Base-by-base conservation (phyloP, 495 filamentous ascomycete species). In the Neurospora discreta region DNA sequence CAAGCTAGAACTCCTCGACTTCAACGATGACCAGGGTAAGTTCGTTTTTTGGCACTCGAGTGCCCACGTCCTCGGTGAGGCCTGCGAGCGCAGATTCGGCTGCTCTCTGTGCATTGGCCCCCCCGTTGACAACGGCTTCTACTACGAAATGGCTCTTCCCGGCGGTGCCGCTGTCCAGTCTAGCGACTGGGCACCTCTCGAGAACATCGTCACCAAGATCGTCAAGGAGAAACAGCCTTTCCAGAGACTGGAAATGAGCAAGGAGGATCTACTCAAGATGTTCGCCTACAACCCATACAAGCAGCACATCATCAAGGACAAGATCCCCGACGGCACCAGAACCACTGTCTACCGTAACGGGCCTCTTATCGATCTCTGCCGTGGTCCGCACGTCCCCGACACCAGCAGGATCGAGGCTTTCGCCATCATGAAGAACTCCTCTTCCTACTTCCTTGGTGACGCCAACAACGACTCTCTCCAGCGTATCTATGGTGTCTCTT, bases 161-260 rank as follows among this genome's bases (percentile, higher is more conserved):
- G 91, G 89, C 33, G 88, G 87, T 76, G 89, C 87, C 68, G 89
- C 90, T 42, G 94, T 99, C 33, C 85, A 86, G 70, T 82, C 89
- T 69, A 80, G 84, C 58, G 95, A 99, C 78, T 93, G 92, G 88
- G 86, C 90, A 71, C 88, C 92, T 0, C 82, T 99, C 42, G 93
- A 96, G 79, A 90, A 81, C 70, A 88, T 91, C 71, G 91, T 91
- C 15, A 80, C 83, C 68, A 89, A 90, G 74, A 91, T 93, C 71
- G 93, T 97, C 77, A 97, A 97, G 85, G 95, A 98, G 81, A 97
- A 97, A 81, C 95, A 98, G 80, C 90, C 89, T 42, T 98, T 99
- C 81, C 92, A 98, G 83, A 89, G 96, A 71, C 85, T 99, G 68
- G 89, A 90, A 73, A 85, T 98, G 70, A 90, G 91, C 46, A 98